Conservation (phyloP, 192 early-diverging fungal genomes). For the Coemansia sp. region DNA sequence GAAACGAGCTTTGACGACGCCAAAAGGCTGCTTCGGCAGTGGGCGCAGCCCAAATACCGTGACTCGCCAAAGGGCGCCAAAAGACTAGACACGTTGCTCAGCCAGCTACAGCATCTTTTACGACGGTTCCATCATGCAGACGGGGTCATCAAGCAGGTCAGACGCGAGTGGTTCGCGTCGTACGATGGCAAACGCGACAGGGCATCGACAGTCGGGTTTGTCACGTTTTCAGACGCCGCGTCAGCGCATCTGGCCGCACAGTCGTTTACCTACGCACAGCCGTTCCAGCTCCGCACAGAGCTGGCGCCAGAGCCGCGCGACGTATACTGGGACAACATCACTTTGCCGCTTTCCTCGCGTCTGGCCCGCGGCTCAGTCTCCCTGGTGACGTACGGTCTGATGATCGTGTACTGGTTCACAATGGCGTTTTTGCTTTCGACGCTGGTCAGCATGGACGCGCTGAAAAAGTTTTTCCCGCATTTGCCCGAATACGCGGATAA, state of each 20-base stretch:
- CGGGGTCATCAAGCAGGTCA: constrained; percentile 51
- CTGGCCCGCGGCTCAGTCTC: constrained; percentile 24
- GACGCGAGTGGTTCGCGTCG: constrained; percentile 42
- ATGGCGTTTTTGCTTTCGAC: constrained; percentile 69
- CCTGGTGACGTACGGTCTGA: constrained; percentile 59
- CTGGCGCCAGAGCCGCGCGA: constrained; percentile 53
- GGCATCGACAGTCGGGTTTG: constrained; percentile 46
- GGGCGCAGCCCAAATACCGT: constrained; percentile 31
- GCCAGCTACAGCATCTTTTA: constrained; percentile 59
- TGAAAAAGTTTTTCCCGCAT: constrained; percentile 59
- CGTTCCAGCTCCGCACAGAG: constrained; percentile 47
- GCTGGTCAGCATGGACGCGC: constrained; percentile 54
- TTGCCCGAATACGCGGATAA: constrained; percentile 40
- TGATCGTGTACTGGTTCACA: constrained; percentile 72
- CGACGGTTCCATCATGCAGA: constrained; percentile 64
- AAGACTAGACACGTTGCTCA: constrained; percentile 25
- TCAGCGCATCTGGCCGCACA: constrained; percentile 51
- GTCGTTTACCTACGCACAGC: constrained; percentile 47
- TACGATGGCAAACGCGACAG: constrained; percentile 40
- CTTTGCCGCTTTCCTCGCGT: constrained; percentile 29
- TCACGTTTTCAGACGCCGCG: constrained; percentile 41
- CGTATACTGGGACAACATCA: constrained; percentile 48
- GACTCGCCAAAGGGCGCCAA: constrained; percentile 11
- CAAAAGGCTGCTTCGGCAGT: constrained; percentile 20
- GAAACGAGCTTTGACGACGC: constrained; percentile 3